Percentiles rank a stretch among this genome's conserved stretches.
These are phyloP conservation scores for Phytophthora sojae DNA, from an alignment of 352 stramenopile species.

Conservation along the genomic window DNA sequence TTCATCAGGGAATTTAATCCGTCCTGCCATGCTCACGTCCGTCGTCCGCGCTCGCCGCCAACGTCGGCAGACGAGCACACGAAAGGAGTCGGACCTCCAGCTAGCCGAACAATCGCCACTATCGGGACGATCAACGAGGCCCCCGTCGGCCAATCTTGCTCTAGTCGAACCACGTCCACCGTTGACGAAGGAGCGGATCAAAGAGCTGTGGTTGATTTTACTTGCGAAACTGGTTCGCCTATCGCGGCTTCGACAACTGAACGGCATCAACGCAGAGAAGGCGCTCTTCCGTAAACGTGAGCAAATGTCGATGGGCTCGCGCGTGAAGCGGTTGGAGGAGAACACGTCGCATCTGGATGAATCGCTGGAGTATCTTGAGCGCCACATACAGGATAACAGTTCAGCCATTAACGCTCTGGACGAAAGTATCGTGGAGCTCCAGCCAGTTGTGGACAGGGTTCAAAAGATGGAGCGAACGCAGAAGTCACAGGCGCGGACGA, in stretches of 20 bases:
- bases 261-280: constrained; percentile 56
- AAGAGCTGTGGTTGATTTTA: constrained; percentile 53
- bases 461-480: constrained; percentile 52
- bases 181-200: constrained; percentile 49
- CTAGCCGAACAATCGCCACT: constrained; percentile 3
- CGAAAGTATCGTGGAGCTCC: constrained; percentile 47
- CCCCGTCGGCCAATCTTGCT: neutral
- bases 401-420: constrained; percentile 48
- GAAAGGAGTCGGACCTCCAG: constrained; percentile 34
- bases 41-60: constrained; percentile 46
- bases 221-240: constrained; percentile 66
- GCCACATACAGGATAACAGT: constrained; percentile 45
- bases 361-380: constrained; percentile 57
- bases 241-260: constrained; percentile 60
- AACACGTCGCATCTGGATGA: constrained; percentile 56
- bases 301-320: constrained; percentile 71
- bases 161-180: constrained; percentile 23
- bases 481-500: constrained; percentile 46
- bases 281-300: constrained; percentile 59
- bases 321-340: constrained; percentile 69
- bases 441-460: constrained; percentile 46
- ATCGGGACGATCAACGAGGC: neutral
- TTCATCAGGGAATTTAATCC: constrained; percentile 14
- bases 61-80: constrained; percentile 36
- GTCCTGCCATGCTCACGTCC: constrained; percentile 9